Base-by-base conservation (phyloP, 768 basidiomycete genomes). In the Imleria badia region DNA sequence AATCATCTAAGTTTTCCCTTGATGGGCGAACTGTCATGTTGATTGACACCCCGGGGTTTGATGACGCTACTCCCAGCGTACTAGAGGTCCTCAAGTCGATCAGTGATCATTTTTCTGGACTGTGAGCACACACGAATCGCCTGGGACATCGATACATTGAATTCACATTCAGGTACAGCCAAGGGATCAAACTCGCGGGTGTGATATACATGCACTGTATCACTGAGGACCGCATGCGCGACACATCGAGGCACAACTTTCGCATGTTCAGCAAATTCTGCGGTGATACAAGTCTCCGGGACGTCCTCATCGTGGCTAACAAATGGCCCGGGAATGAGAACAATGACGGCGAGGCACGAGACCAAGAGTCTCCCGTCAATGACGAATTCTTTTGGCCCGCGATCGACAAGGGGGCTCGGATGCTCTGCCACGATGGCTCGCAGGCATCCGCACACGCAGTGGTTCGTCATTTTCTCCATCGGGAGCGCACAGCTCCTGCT, bases 41-140 rank as follows among this genome's bases (percentile, higher is more conserved):
- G 23, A 76, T 85, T 48, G 83, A 85, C 59, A 84, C 82, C 0
- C 82, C 83, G 2, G 83, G 83, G 6, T 84, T 83, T 53, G 81
- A 82, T 55, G 81, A 83, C 55, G 75, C 77, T 5, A 36, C 35
- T n/a, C 71, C 66, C 39, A 77, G 70, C 52, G 79, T 81, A 40
- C 69, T 75, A 0, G 74, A 76, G 14, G 72, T 83, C 5, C 66
- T 82, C 22, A 73, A 69, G 30, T 70, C 73, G 69, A 80, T 81
- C 42, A 77, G 79, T 56, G 73, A 20, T 15, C 60, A 60, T 22
- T 60, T 63, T 39, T 45, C 63, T 23, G 54, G 55, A 46, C 59
- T 60, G 66, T 67, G 47, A 61, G 66, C 23, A 40, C 14, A 13
- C 22, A 5, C 35, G 30, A 41, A 17, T 56, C 22, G 19, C 20